phyloP scores from a whole-genome alignment of 2,329 filamentous ascomycete genomes.

The Colletotrichum tamarilloi region DNA sequence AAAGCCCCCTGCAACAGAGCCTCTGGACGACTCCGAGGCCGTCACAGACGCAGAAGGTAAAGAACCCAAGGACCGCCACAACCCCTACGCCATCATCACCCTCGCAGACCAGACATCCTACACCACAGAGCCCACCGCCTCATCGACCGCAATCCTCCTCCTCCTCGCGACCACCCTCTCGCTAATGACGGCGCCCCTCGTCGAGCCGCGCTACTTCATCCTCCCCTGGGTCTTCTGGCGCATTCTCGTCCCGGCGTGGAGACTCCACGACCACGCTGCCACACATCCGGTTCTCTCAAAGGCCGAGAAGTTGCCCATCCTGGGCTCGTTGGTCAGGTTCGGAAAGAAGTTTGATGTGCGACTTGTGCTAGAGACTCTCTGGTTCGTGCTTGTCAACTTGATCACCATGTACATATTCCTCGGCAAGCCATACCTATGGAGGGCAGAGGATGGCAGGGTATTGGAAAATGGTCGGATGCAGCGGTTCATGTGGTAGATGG shows the following conservation, averaged over 20 bases:
- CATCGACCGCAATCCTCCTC: constrained; percentile 66
- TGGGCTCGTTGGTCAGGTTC: constrained; percentile 24
- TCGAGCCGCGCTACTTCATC: constrained; percentile 97
- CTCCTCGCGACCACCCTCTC: constrained; percentile 80
- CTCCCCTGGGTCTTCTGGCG: constrained; percentile 95
- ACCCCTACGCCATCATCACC: constrained; percentile 35
- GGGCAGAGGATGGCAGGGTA: constrained; percentile 58
- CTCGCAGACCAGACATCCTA: constrained; percentile 41
- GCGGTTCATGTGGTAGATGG: constrained; percentile 81
- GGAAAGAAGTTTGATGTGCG: constrained; percentile 55
- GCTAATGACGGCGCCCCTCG: constrained; percentile 87
- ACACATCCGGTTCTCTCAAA: background rate
- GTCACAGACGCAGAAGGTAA: background rate
- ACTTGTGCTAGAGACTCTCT: constrained; percentile 71
- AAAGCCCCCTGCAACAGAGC: constrained; percentile 15
- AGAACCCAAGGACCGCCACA: constrained; percentile 2
- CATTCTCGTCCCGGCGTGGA: constrained; percentile 74
- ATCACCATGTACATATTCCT: constrained; percentile 80
- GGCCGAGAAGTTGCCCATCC: constrained; percentile 12
- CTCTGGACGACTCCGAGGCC: background rate
- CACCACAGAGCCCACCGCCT: constrained; percentile 47
- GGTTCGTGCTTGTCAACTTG: constrained; percentile 74
- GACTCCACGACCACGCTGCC: constrained; percentile 20
- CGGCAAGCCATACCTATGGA: constrained; percentile 75
- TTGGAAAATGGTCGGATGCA: constrained; percentile 70